phyloP scores from a whole-genome alignment of 495 filamentous ascomycete species.

The Aspergillus indologenus region DNA sequence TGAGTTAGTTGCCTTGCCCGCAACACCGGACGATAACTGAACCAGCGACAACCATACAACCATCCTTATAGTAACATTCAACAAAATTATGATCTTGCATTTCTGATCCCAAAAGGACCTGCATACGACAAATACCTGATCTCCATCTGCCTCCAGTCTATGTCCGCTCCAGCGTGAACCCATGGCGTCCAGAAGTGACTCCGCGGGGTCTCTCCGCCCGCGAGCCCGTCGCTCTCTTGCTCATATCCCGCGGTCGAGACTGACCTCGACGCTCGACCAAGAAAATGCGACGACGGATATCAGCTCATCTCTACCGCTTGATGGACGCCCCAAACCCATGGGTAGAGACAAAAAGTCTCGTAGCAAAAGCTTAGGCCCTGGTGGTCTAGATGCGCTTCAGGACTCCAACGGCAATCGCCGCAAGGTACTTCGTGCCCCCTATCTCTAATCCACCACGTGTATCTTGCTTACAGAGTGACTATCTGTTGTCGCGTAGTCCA shows the following conservation, averaged over 20 bases:
- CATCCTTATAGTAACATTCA: no score
- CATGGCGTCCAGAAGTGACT: conserved; percentile 42
- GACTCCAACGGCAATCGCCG: conserved; percentile 75
- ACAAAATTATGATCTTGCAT: not conserved
- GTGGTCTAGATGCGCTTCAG: conserved; percentile 79
- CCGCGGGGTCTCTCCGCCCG: conserved; percentile 36
- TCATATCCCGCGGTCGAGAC: conserved; percentile 54
- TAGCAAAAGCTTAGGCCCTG: conserved; percentile 93
- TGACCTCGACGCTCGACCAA: conserved; percentile 51
- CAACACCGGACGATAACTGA: no score
- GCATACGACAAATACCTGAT: not conserved
- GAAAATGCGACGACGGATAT: conserved; percentile 71
- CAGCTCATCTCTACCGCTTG: conserved; percentile 31
- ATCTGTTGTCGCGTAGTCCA: conserved; percentile 39
- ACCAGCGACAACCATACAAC: no score
- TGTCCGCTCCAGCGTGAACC: conserved; percentile 7
- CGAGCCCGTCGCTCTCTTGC: conserved; percentile 79
- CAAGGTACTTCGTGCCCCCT: conserved; percentile 54
- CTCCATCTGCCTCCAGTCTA: conserved; percentile 11
- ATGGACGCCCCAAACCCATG: conserved; percentile 31
- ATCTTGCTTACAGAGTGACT: conserved; percentile 14
- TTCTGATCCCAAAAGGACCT: not conserved
- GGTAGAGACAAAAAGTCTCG: conserved; percentile 69
- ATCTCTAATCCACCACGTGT: not conserved
- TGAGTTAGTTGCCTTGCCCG: not conserved